These are phyloP conservation scores for Aspergillus luchuensis DNA, from an alignment of 2,329 filamentous ascomycete genomes.

Conservation along the genomic window DNA sequence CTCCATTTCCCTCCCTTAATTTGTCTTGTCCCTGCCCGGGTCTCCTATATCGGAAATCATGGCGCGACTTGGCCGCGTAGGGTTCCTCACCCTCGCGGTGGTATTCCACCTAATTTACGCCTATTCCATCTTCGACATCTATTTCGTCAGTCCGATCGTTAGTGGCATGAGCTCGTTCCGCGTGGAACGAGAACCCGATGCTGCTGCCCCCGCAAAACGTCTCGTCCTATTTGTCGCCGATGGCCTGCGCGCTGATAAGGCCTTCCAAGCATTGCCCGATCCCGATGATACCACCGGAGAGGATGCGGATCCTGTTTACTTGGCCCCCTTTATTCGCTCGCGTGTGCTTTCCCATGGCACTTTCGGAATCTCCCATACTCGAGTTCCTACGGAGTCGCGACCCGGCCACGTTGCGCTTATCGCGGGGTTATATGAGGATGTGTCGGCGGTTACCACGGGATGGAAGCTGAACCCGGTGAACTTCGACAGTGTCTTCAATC, in stretches of 20 bases:
- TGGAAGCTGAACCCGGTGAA: slow-evolving; percentile 99
- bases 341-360: slow-evolving; percentile 86
- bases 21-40: slow-evolving; percentile 7
- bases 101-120: slow-evolving; percentile 93
- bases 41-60: slow-evolving; percentile 31
- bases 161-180: slow-evolving; percentile 86
- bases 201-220: slow-evolving; percentile 79
- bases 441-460: slow-evolving; percentile 93
- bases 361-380: slow-evolving; percentile 95
- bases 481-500: slow-evolving; percentile 98
- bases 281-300: slow-evolving; percentile 49
- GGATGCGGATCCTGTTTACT: slow-evolving; percentile 63
- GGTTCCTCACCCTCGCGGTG: slow-evolving; percentile 85
- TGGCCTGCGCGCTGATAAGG: slow-evolving; percentile 94
- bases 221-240: slow-evolving; percentile 97
- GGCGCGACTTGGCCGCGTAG: slow-evolving; percentile 67
- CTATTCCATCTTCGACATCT: slow-evolving; percentile 96
- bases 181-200: slow-evolving; percentile 61
- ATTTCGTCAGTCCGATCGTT: slow-evolving; percentile 97
- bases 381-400: slow-evolving; percentile 93
- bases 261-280: slow-evolving; percentile 89
- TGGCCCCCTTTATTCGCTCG: slow-evolving; percentile 89
- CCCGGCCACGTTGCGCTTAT: slow-evolving; percentile 97
- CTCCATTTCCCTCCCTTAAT: slow-evolving; percentile 2
- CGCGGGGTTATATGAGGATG: slow-evolving; percentile 94